A percentile compares a stretch with the other conserved stretches of the same genome.
Evolutionary conservation across 169 alveolate species (phyloP).

Genomic region (Plasmodium fragile): DNA sequence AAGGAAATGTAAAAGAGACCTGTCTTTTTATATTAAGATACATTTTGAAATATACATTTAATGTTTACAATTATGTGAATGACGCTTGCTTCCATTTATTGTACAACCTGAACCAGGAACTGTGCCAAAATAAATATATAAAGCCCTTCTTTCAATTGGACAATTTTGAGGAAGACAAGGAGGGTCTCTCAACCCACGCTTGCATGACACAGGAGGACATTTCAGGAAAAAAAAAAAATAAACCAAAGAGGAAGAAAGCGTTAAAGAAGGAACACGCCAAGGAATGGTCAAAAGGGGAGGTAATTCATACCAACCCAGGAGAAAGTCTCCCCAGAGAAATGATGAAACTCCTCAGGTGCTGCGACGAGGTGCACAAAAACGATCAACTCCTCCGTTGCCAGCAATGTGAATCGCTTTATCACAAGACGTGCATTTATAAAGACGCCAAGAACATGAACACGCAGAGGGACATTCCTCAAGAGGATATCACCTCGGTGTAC

Average conservation of each 20-base stretch:
- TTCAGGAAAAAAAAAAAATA: constrained; percentile 5
- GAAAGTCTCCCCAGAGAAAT: not conserved
- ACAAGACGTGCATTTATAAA: constrained; percentile 19
- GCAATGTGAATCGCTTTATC: constrained; percentile 52
- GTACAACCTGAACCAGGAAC: constrained; percentile 28
- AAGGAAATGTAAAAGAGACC: constrained; percentile 49
- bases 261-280: not conserved
- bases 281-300: not conserved
- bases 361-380: constrained; percentile 9
- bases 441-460: not conserved
- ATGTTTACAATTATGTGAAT: constrained; percentile 48
- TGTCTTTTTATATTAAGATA: constrained; percentile 38
- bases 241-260: not conserved
- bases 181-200: not conserved
- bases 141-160: constrained; percentile 27
- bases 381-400: not conserved
- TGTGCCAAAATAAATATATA: constrained; percentile 24
- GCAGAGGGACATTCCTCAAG: not conserved
- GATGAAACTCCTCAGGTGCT: constrained; percentile 18
- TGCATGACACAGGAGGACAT: not conserved
- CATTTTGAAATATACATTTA: constrained; percentile 55
- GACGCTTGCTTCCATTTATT: constrained; percentile 39
- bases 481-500: not conserved
- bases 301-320: not conserved
- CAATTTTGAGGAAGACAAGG: not conserved